Evolutionary conservation across 1,284 basidiomycete species (phyloP), one percentile per base, ranked within the genome.

Genomic region (Paramarasmius palmivorus): DNA sequence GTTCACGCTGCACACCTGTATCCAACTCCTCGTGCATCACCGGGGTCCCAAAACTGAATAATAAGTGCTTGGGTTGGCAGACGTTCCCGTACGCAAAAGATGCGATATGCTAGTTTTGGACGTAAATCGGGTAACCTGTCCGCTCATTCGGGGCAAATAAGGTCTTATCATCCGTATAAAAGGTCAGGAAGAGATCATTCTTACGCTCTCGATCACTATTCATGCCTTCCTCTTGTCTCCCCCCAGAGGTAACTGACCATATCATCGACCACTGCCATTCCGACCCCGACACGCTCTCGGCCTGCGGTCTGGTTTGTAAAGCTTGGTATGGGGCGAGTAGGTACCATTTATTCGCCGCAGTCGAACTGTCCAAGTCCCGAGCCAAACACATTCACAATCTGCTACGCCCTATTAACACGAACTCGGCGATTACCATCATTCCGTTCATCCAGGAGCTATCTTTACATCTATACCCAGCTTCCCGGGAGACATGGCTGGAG

Each of bases 391-490:
- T 40, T 23, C 36, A 25, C 25, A 7, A 48, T 36, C 26, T 42
- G 40, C 34, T 26, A 19, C 26, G 38, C 25, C 22, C 42, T 32
- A 32, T 25, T 26, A 12, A 32, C 38, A 26, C 46, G 25, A 22
- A 20, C 46, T 14, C 49, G 38, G 20, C 46, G 20, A 40, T 48
- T 7, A 41, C 52, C 17, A 25, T 53, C 22, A 40, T 29, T 9
- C 46, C 52, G 15, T 53, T 35, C 46, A 29, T 53, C 9, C 52
- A 53, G 29, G 52, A 53, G 38, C 52, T 53, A n/a, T 49, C 46
- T 1, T 41, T 53, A 20, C 37, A 49, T 19, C 25, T 53, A 9
- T 46, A 38, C 15, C 37, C 45, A 7, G 49, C 10, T 20, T 19
- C 23, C 34, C 23, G n/a, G 9, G 45, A 37, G 15, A 29, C 20